Evolutionary conservation across 352 stramenopile genomes (phyloP), one percentile per base, ranked within the genome.

Genomic region (Globisporangium takayamanum): DNA sequence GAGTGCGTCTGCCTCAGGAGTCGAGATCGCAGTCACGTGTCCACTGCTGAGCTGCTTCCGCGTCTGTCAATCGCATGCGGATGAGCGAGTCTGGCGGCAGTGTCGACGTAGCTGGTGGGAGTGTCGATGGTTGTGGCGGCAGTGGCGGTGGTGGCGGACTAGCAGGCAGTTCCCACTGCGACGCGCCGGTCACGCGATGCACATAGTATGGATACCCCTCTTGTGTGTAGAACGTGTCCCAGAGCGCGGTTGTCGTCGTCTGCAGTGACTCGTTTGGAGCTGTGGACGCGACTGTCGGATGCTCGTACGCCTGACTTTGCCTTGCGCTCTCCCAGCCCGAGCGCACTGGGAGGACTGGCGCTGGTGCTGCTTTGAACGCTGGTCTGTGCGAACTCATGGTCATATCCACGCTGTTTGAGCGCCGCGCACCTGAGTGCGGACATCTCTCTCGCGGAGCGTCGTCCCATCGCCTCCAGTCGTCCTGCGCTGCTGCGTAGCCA

Each of bases 121-220:
- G 18, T 18, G 26, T 16, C 5, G n/a, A 16, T 18, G 28, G 15
- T 45, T 44, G 50, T 22, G 16, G 22, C 5, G 26, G 26, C 25
- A 41, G 6, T 55, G 41, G 14, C 2, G 48, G 25, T 22, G 22
- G 22, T 22, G 22, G 22, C 18, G 57, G 30, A 7, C 26, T 26
- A 12, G 39, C 16, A 37, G 84, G 81, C n/a, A 76, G 78, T 49
- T 92, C 84, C 84, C 82, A 94, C 55, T 91, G 84, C 0, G 84
- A 94, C 28, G 76, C 60, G 20, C 82, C 80, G 3, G 82, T 89
- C 33, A 51, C 52, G 62, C 68, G 69, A 64, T 91, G 85, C 16
- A 92, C 78, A 52, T 90, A 94, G 64, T 92, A 94, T 16, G 74
- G 66, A 49, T 94, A 89, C 5, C 84, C 84, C 48, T 94, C 76